These are phyloP conservation scores for Eucalyptus sp. DNA, from an alignment of 345 rosid species.

Conservation along the genomic window DNA sequence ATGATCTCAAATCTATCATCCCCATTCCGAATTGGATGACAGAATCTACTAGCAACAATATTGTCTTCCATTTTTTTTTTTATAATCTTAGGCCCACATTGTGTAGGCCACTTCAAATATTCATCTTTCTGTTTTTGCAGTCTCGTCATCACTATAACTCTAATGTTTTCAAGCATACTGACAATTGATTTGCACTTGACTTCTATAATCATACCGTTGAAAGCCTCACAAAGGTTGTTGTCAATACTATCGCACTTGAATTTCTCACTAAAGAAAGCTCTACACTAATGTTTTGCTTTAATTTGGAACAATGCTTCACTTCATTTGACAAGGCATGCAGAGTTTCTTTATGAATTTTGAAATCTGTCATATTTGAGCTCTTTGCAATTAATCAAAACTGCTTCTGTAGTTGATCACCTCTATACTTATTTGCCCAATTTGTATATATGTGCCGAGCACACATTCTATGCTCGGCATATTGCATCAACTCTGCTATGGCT, in stretches of 20 bases:
- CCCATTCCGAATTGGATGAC: background rate
- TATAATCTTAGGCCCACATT: background rate
- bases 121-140: background rate
- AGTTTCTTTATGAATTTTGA: background rate
- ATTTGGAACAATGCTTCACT: background rate
- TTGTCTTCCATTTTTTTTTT: background rate
- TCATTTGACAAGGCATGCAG: background rate
- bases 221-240: background rate
- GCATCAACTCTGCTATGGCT: accelerated
- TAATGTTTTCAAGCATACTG: background rate
- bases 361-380: background rate
- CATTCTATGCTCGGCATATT: background rate
- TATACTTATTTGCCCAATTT: background rate
- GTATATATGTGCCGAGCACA: background rate
- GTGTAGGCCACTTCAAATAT: background rate
- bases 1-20: background rate
- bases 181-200: background rate
- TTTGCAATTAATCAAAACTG: accelerated
- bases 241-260: background rate
- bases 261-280: background rate
- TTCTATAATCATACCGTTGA: background rate
- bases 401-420: background rate
- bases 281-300: background rate
- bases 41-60: background rate
- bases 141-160: background rate